Evolutionary conservation across 208 protist species (phyloP).

Genomic region (Leptomonas pyrrhocoris): DNA sequence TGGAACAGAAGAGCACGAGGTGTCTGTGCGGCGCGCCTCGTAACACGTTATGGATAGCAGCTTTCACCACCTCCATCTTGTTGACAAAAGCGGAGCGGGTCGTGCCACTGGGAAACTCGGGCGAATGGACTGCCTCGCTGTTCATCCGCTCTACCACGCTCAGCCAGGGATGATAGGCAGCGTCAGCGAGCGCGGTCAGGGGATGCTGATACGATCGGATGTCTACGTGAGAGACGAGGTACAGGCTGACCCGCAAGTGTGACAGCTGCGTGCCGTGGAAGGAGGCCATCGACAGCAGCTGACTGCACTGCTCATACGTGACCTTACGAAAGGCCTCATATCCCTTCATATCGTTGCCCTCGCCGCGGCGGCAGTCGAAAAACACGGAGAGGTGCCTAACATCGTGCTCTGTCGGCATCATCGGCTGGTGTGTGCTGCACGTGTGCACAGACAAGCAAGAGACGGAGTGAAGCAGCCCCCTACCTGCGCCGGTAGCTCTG

Average conservation of each 20-base stretch:
- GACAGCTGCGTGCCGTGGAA: not conserved
- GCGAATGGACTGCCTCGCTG: too few species aligned
- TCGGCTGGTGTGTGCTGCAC: not conserved
- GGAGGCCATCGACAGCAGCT: conserved; percentile 14
- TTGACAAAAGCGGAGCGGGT: not conserved
- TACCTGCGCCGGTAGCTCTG: too few species aligned
- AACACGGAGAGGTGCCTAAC: not conserved
- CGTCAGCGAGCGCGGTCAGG: not conserved
- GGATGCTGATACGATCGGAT: not conserved
- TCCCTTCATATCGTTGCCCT: not conserved
- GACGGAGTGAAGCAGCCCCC: too few species aligned
- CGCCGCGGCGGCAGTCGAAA: conserved; percentile 1
- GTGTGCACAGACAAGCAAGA: not conserved
- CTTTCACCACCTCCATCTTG: not conserved
- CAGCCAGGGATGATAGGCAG: too few species aligned
- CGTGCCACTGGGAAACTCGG: too few species aligned
- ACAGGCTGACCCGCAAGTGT: not conserved
- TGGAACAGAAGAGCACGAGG: conserved; percentile 26
- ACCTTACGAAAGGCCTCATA: not conserved
- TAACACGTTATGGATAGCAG: not conserved
- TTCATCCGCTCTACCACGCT: too few species aligned
- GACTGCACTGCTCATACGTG: not conserved
- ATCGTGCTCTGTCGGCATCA: not conserved
- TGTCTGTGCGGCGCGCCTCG: not conserved
- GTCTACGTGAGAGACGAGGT: not conserved